Evolutionary conservation across 2,329 filamentous ascomycete species (phyloP).

Genomic region (Scedosporium minutisporum): DNA sequence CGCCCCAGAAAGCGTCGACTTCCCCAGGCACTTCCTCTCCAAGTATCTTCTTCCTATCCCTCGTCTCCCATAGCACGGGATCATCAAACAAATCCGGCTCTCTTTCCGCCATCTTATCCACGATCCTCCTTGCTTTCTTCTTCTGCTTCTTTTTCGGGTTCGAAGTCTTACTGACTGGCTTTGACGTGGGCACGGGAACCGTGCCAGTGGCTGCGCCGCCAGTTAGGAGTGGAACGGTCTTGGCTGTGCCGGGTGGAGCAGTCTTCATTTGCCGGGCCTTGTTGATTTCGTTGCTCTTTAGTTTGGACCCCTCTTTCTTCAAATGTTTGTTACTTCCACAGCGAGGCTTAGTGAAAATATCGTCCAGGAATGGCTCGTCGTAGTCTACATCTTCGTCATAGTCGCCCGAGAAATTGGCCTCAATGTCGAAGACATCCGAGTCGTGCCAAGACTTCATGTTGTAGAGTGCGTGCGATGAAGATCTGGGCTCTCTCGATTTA

Average conservation of each 20-base stretch:
- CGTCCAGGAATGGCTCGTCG: background rate
- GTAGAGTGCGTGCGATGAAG: background rate
- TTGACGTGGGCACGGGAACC: conserved; percentile 25
- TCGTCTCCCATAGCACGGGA: conserved; percentile 30
- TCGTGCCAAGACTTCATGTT: background rate
- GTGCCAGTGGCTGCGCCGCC: conserved; percentile 17
- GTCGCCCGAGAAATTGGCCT: background rate
- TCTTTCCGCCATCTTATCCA: conserved; percentile 28
- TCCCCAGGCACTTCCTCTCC: background rate
- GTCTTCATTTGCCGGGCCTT: background rate
- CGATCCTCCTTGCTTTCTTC: conserved; percentile 22
- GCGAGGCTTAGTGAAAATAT: background rate
- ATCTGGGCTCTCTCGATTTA: background rate
- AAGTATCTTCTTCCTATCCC: background rate
- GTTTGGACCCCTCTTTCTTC: background rate
- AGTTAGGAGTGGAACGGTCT: conserved; percentile 12
- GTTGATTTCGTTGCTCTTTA: background rate
- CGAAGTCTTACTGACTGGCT: conserved; percentile 17
- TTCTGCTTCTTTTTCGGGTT: conserved; percentile 24
- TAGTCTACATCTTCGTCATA: background rate
- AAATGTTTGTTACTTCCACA: background rate
- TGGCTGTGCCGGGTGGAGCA: background rate
- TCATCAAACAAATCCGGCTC: conserved; percentile 35
- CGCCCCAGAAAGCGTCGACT: background rate
- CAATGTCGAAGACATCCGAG: background rate